Conservation (phyloP, 768 basidiomycete species). For the Punctularia strigosozonata region DNA sequence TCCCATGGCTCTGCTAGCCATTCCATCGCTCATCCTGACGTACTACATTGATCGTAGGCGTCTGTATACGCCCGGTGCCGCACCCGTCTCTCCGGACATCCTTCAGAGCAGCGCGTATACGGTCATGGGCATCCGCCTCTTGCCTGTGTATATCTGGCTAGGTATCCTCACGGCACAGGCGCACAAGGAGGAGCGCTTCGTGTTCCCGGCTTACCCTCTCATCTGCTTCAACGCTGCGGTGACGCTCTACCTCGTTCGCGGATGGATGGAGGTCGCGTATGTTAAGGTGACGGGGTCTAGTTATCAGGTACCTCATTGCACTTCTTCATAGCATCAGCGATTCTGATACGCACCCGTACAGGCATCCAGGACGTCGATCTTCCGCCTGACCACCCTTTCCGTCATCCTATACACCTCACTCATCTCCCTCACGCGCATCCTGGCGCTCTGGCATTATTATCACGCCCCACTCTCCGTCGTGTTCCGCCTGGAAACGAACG, state of each 20-base stretch:
- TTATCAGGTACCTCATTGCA: conserved; percentile 78
- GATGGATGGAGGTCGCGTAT: conserved; percentile 74
- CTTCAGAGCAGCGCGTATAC: conserved; percentile 77
- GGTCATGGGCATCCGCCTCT: conserved; percentile 62
- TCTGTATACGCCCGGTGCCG: conserved; percentile 41
- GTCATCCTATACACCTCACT: conserved; percentile 54
- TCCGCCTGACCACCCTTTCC: conserved; percentile 63
- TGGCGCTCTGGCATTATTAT: conserved; percentile 83
- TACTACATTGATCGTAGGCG: conserved; percentile 67
- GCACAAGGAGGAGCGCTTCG: conserved; percentile 99
- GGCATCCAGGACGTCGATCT: conserved; percentile 70
- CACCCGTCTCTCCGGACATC: no score
- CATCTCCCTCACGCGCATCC: conserved; percentile 68
- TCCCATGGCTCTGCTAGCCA: conserved; percentile 67
- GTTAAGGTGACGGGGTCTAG: conserved; percentile 72
- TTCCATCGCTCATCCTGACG: conserved; percentile 71
- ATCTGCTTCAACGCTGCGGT: conserved; percentile 92
- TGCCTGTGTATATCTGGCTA: conserved; percentile 90
- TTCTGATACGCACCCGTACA: conserved; percentile 17
- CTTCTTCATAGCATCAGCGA: no score
- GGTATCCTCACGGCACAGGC: conserved; percentile 67
- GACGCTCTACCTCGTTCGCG: conserved; percentile 72
- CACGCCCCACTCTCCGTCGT: conserved; percentile 74
- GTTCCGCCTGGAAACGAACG: conserved; percentile 58
- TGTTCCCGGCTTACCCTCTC: conserved; percentile 88